Percentiles rank a stretch among this genome's conserved stretches.
These are phyloP conservation scores for Pseudocohnilembus persalinus DNA, from an alignment of 169 alveolate species.

Conservation along the genomic window DNA sequence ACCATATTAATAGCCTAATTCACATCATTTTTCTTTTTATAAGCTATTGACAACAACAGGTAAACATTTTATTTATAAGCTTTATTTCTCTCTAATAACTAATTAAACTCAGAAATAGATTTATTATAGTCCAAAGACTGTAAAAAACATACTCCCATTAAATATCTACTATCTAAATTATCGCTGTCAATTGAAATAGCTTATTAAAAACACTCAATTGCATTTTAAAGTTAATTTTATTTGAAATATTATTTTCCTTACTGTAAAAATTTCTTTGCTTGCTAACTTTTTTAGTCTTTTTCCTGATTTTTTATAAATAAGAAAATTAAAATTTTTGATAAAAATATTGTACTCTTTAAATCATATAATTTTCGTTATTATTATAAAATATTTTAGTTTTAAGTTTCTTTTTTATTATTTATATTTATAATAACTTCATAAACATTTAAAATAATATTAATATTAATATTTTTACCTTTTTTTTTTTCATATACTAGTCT, in stretches of 20 bases:
- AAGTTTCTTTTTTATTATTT: too few species aligned
- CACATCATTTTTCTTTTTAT: conserved; percentile 29
- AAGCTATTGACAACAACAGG: conserved; percentile 39
- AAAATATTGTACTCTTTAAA: too few species aligned
- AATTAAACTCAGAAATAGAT: conserved; percentile 5
- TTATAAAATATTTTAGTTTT: too few species aligned
- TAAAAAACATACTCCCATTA: conserved; percentile 12
- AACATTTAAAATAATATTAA: too few species aligned
- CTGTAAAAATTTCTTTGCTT: not conserved
- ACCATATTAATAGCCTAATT: conserved; percentile 28
- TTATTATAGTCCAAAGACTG: conserved; percentile 2
- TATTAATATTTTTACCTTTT: too few species aligned
- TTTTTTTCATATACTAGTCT: too few species aligned
- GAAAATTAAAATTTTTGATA: too few species aligned
- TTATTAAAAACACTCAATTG: not conserved
- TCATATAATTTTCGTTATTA: too few species aligned
- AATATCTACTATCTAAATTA: conserved; percentile 18
- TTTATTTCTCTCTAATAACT: conserved; percentile 21
- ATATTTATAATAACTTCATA: too few species aligned
- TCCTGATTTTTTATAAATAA: not conserved
- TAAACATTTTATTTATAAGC: conserved; percentile 36
- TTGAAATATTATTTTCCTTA: not conserved
- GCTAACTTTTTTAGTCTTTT: not conserved
- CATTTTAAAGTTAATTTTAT: not conserved
- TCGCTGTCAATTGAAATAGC: not conserved